Evolutionary conservation across 371 early-diverging fungal species (phyloP), one percentile per base, ranked within the genome.

Genomic region (Funneliformis caledonium): DNA sequence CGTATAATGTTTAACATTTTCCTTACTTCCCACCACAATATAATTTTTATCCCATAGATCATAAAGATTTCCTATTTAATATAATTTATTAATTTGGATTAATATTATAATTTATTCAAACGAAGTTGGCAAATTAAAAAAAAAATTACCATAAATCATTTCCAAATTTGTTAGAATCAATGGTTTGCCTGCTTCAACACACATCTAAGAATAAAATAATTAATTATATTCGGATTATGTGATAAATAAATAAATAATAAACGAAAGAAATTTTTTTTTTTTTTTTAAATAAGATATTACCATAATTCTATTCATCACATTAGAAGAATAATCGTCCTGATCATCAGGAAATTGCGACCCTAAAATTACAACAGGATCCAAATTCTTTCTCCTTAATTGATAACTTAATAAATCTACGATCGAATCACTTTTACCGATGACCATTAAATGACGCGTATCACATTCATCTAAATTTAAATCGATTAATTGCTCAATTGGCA

Each of bases 1-100:
- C 14, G 72, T 56, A 75, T 42, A 79, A 22, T 79, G 75, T 48
- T 79, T 79, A 4, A 78, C 14, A 69, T 79, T 78, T 19, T 75
- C 80, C n/a, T 48, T 33, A 45, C 33, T 70, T n/a, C 80, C 80
- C 43, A 75, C 50, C 9, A 61, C 47, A 6, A 79, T 79, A 33
- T 79, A 79, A 69, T 79, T 79, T 42, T 79, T 74, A 77, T 79
- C 75, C 80, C 80, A 79, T 43, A 79, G 19, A 33, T 79, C 80
- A 42, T 79, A 79, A 22, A 79, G 74, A 60, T 76, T 79, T 37
- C 80, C 80, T 79, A 37, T 61, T 22, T 52, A 47, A 19, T 14
- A 50, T 22, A 33, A 45, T 42, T n/a, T 8, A 19, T 12, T 31
- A 50, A 48, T 48, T 47, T n/a, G 0, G 2, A n/a, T 60, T n/a